Base-by-base conservation (phyloP, 2,329 filamentous ascomycete species). In the Cercospora sp. region DNA sequence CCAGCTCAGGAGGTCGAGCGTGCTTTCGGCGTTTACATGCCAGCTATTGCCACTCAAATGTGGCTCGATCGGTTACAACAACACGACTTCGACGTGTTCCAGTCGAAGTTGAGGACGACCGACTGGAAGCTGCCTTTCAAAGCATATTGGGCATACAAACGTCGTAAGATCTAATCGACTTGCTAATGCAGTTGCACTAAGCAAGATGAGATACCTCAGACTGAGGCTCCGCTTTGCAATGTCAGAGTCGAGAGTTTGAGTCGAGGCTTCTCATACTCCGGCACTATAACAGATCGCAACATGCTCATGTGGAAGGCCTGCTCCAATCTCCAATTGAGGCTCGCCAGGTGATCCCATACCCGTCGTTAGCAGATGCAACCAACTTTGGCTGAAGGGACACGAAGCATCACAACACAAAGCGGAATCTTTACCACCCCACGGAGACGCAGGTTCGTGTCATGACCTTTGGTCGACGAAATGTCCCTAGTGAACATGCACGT, bases 121-220 rank as follows among this genome's bases (percentile, higher is more conserved):
- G 88, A 91, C 71, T 98, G 95, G 95, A 94, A 88, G 76, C 79
- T 98, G 69, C 93, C 95, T 0, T 97, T 92, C 89, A 91, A 87
- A 69, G 85, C 88, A 30, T 91, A 89, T 73, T 86, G 85, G 84
- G 87, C 86, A 3, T 89, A 85, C 73, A 84, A 80, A 65, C 81
- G 84, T 59, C 83, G 84, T 73, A 83, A 79, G 66, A 77, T 90
- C 69, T 87, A 40, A 64, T 18, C 31, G 10, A 16, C n/a, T 2
- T 33, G n/a, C n/a, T 7, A 33, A 6, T 18, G 5, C 18, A 12
- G 20, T 31, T 59, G 28, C 31, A 28, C 5, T 2, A 16, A 28
- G 18, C 18, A 28, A 53, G 48, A 26, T 28, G 13, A 28, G 48
- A 28, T 16, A 12, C 12, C 10, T 53, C 48, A 16, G 20, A 23